Evolutionary conservation across 2,329 filamentous ascomycete genomes (phyloP), one percentile per base, ranked within the genome.

Genomic region (Colletotrichum sp.): DNA sequence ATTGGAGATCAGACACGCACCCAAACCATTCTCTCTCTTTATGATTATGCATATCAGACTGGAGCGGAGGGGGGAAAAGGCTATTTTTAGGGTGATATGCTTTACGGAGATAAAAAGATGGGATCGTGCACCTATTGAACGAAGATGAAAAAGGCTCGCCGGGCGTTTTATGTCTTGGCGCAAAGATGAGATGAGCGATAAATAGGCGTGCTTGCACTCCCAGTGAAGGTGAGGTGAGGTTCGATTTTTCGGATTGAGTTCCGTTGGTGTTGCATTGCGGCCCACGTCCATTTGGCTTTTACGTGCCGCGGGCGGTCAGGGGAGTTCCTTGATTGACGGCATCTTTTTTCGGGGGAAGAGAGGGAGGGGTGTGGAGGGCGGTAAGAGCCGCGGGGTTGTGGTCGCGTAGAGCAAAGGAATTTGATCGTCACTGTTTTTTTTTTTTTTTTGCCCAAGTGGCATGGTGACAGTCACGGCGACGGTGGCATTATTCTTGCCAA

Each of bases 191-290:
- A 61, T 21, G 58, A 61, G 30, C 24, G 38, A 48, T 48, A 12
- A 48, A n/a, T 12, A 48, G 38, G 38, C 18, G 38, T n/a, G 38
- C 43, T 52, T 52, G 43, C 43, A 52, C 18, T n/a, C 38, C 18
- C 0, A 48, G 0, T 12, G 0, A 48, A 43, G 5, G 4, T n/a
- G 36, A 18, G 38, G 24, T 36, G 38, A 30, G 14, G 24, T 16
- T 52, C 24, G n/a, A 18, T 36, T 16, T 16, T 43, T 48, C 69
- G 62, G 73, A 75, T 62, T 75, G 69, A 56, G 43, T 56, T 75
- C 73, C 56, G 62, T 56, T 68, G 63, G 32, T 52, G 69, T 72
- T 73, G 69, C 43, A 58, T 21, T 65, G 43, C 16, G 43, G 43
- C 43, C 62, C 13, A 28, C 62, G 30, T 52, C 26, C 38, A 38